Evolutionary conservation across 257 asterid species (phyloP).

Genomic region (Haberlea rhodopensis): DNA sequence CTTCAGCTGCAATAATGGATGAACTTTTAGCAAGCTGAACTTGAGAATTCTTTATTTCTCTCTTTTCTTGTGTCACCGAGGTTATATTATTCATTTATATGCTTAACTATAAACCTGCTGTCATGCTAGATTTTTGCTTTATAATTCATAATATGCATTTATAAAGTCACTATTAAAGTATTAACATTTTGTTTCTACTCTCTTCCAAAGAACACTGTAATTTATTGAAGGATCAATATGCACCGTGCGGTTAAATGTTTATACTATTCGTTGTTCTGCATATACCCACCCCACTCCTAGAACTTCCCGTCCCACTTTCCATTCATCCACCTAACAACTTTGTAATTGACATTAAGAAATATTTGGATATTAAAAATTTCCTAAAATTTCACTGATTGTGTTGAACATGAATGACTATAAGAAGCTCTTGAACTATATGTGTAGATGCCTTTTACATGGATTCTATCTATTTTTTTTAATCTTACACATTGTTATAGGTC

Average conservation of each 20-base stretch:
- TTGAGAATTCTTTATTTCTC: neutral
- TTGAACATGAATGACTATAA: neutral
- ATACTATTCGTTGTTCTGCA: neutral
- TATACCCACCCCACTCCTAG: neutral
- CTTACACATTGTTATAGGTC: neutral
- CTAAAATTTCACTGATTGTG: neutral
- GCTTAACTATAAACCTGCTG: neutral
- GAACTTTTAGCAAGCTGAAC: neutral
- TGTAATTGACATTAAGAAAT: neutral
- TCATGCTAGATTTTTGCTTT: neutral
- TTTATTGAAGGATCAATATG: neutral
- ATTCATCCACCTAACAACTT: neutral
- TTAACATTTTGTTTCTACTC: neutral
- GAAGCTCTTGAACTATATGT: slow-evolving; percentile 3
- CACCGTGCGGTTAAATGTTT: neutral
- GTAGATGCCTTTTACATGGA: neutral
- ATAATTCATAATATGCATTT: neutral
- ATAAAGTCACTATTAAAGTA: no score
- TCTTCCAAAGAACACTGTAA: neutral
- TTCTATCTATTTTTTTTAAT: neutral
- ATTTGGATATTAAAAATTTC: slow-evolving; percentile 5
- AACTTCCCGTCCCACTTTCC: neutral
- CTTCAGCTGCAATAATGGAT: neutral
- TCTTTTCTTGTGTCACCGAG: neutral
- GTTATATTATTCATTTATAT: neutral